Base-by-base conservation (phyloP, 2,329 filamentous ascomycete species). In the Colletotrichum tofieldiae region DNA sequence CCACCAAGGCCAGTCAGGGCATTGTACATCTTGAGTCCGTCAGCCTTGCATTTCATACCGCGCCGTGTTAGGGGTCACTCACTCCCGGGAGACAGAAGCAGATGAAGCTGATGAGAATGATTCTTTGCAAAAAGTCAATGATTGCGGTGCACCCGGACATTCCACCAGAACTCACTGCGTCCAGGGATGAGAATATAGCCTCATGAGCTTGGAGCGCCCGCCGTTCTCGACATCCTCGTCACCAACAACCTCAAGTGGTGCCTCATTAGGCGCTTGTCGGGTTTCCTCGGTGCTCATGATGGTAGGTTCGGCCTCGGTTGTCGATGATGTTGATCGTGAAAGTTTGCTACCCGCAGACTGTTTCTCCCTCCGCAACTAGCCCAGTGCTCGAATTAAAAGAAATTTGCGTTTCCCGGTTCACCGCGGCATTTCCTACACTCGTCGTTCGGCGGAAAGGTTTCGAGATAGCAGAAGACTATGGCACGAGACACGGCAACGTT, bases 41-140 rank as follows among this genome's bases (percentile, higher is more conserved):
- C 41, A 73, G 55, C 1, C 39, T 49, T 35, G 32, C 3, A 45
- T 49, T 54, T 18, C 18, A 20, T 41, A 32, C 14, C 41, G n/a
- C 4, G 8, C 41, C 39, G 29, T n/a, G 16, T 1, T 20, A 2
- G 26, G 5, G 35, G 0, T 4, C 9, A 81, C 84, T 62, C 78
- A 84, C 83, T 18, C 83, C 83, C 7, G 84, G 85, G 43, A 84
- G 81, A 65, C 85, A 87, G 75, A 87, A 86, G 74, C 84, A 86
- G 64, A 87, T 86, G 61, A 86, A 79, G 76, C 83, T 84, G 68
- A 87, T 86, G 61, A 87, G 78, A 2, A 84, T 35, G 59, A 87
- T 85, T 18, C 61, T 71, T 60, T 4, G 51, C 20, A 35, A 64
- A 8, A 35, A 39, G 20, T 72, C 26, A 69, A 52, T 7, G 43